Evolutionary conservation across 148 eudicot species (phyloP).

Genomic region (Heliosperma pusillum): DNA sequence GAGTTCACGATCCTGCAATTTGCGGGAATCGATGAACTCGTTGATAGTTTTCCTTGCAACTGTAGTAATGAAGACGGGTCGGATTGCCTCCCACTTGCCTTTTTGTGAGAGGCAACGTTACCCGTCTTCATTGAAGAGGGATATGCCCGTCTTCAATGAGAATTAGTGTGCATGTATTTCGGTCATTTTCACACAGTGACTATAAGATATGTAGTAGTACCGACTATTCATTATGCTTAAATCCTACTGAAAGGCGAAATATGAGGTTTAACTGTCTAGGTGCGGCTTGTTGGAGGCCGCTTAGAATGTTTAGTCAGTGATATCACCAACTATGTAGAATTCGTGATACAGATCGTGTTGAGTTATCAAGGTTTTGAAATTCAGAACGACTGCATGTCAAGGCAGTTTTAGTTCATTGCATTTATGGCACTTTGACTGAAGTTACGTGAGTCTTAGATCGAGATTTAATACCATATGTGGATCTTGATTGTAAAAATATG

Average conservation of each 20-base stretch:
- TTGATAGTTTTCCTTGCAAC: too few relatives aligned
- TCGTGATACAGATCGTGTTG: too few relatives aligned
- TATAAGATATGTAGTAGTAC: background rate
- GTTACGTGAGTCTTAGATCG: background rate
- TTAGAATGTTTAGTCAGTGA: background rate
- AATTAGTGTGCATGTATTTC: background rate
- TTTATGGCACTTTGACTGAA: too few relatives aligned
- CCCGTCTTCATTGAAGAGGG: too few relatives aligned
- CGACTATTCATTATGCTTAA: background rate
- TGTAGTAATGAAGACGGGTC: too few relatives aligned
- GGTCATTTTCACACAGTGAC: background rate
- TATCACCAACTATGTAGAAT: background rate
- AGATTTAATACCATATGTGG: background rate
- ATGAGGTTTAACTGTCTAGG: background rate
- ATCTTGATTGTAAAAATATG: background rate
- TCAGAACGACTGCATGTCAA: too few relatives aligned
- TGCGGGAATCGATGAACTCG: background rate
- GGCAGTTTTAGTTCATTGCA: too few relatives aligned
- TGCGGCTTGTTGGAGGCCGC: background rate
- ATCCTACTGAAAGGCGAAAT: background rate
- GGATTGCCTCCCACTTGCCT: too few relatives aligned
- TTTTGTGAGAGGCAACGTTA: too few relatives aligned
- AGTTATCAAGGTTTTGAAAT: too few relatives aligned
- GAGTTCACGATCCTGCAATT: background rate
- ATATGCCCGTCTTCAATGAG: too few relatives aligned